A percentile compares a stretch with the other conserved stretches of the same genome.
phyloP scores from a whole-genome alignment of 2,329 filamentous ascomycete genomes.

The Fusarium torulosum region DNA sequence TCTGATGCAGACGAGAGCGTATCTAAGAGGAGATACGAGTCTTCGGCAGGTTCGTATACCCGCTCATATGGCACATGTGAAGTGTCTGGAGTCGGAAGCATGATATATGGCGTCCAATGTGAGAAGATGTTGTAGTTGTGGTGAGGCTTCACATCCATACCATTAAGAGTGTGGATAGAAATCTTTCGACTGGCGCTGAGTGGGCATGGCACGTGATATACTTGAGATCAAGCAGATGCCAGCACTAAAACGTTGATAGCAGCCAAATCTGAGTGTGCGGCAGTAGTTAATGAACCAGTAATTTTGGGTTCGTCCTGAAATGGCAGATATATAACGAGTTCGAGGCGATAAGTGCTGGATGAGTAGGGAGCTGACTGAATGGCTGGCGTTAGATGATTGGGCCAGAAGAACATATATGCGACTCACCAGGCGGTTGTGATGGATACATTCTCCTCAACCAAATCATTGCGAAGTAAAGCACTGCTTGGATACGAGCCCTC shows the following conservation, averaged over 20 bases:
- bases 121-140: conserved; percentile 16
- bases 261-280: not conserved
- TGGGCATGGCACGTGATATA: conserved; percentile 40
- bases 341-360: not conserved
- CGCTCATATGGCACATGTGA: conserved; percentile 89
- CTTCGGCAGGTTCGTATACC: conserved; percentile 95
- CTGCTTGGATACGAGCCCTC: not conserved
- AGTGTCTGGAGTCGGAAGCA: conserved; percentile 95
- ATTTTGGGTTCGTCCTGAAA: not conserved
- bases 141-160: conserved; percentile 41
- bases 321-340: not conserved
- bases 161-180: conserved; percentile 20
- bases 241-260: not conserved
- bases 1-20: conserved; percentile 82
- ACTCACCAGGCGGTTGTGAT: not conserved
- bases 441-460: not conserved
- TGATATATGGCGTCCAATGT: conserved; percentile 52
- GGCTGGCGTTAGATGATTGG: not conserved
- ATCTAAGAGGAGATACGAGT: conserved; percentile 94
- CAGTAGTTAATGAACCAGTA: no score
- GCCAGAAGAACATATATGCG: not conserved
- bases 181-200: conserved; percentile 21
- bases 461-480: not conserved
- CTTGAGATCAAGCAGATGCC: not conserved
- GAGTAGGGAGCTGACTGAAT: not conserved